These are phyloP conservation scores for Colletotrichum abscissum DNA, from an alignment of 2,329 filamentous ascomycete genomes.

Conservation along the genomic window DNA sequence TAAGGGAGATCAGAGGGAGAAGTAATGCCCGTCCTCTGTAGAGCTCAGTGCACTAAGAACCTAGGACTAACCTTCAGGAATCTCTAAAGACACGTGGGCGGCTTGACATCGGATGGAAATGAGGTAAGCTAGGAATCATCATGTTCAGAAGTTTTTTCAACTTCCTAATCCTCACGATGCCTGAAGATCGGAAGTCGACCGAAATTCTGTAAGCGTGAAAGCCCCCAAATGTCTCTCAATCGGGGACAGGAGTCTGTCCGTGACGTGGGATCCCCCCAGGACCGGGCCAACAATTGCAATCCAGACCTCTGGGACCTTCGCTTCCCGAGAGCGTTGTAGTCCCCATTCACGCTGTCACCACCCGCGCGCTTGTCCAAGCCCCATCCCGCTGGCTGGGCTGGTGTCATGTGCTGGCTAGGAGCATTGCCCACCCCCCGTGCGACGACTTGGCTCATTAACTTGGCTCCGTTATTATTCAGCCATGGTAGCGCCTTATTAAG, in stretches of 20 bases:
- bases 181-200: constrained; percentile 25
- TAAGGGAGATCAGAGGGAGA: background rate
- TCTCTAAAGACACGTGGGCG: background rate
- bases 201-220: background rate
- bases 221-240: background rate
- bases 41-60: background rate
- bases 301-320: constrained; percentile 26
- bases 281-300: constrained; percentile 15
- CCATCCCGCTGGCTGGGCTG: background rate
- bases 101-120: background rate
- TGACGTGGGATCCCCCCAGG: background rate
- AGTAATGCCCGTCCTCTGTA: background rate
- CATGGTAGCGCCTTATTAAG: constrained; percentile 7
- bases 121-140: background rate
- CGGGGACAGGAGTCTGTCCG: constrained; percentile 20
- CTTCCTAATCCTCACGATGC: background rate
- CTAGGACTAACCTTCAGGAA: background rate
- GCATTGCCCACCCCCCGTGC: background rate
- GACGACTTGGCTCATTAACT: constrained; percentile 17
- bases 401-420: background rate
- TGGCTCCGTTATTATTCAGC: constrained; percentile 16
- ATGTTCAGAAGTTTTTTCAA: background rate
- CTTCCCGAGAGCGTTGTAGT: background rate
- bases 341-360: constrained; percentile 10
- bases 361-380: constrained; percentile 26